Evolutionary conservation across 1,284 basidiomycete genomes (phyloP).

Genomic region (Tylopilus orsonianus): DNA sequence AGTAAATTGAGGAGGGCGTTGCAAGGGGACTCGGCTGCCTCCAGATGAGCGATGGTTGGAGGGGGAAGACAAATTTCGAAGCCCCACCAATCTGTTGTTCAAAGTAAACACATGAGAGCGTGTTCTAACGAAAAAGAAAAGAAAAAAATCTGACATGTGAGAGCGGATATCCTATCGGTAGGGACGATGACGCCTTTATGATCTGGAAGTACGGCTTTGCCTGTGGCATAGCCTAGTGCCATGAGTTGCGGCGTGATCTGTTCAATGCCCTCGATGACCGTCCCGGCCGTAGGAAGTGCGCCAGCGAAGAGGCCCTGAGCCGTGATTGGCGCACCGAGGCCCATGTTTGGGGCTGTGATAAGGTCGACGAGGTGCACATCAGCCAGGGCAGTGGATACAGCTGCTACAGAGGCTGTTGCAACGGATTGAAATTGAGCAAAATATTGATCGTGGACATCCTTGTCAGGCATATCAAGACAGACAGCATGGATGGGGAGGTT

Average conservation of each 20-base stretch:
- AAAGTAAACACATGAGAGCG: conserved; percentile 13
- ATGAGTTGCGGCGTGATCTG: conserved; percentile 74
- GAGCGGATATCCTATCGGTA: conserved; percentile 68
- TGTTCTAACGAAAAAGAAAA: background rate
- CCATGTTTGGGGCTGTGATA: conserved; percentile 53
- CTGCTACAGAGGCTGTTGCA: conserved; percentile 49
- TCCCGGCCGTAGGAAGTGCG: conserved; percentile 69
- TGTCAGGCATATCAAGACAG: conserved; percentile 61
- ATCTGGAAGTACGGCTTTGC: conserved; percentile 62
- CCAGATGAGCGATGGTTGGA: conserved; percentile 59
- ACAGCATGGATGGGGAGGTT: conserved; percentile 69
- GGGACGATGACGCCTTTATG: conserved; percentile 72
- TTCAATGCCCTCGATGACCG: conserved; percentile 63
- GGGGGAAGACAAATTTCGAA: conserved; percentile 71
- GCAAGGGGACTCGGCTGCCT: conserved; percentile 61
- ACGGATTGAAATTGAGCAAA: conserved; percentile 50
- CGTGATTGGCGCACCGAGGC: conserved; percentile 57
- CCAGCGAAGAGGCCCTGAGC: conserved; percentile 65
- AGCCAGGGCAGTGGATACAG: conserved; percentile 49
- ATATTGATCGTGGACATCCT: conserved; percentile 54
- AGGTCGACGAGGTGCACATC: conserved; percentile 62
- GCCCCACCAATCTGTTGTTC: conserved; percentile 75
- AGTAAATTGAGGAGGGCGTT: conserved; percentile 68
- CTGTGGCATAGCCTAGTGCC: conserved; percentile 74
- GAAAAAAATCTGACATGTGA: conserved; percentile 61